Base-by-base conservation (phyloP, 1,284 basidiomycete genomes). In the Moesziomyces sp. region DNA sequence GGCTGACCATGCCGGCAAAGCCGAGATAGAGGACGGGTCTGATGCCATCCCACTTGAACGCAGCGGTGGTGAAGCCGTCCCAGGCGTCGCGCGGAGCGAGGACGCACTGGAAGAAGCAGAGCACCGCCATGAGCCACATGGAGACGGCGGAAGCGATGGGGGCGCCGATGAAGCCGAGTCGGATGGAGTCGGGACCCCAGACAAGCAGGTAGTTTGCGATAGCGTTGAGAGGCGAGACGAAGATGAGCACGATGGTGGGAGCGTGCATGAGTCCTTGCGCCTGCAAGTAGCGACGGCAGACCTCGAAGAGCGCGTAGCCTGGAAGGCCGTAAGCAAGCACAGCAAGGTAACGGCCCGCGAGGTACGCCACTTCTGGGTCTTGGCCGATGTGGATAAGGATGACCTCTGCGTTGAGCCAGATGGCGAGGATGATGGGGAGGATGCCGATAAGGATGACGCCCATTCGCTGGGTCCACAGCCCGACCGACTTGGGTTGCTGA, bases 111-210 rank as follows among this genome's bases (percentile, higher is more conserved):
- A 78, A 44, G 46, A 75, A 63, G 60, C 63, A 66, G 16, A 84
- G 84, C 45, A 11, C 90, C 21, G 78, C 89, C 61, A 94, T 91
- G 34, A 96, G 86, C 85, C 94, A 96, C 86, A 93, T 93, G 3
- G 92, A 92, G 63, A 96, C 88, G 0, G 92, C 91, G 0, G 93
- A 93, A 0, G 95, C 92, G 40, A 97, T 87, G 0, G 96, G 95
- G 2, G 95, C 95, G 10, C 96, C 96, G 62, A 94, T 90, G 85
- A 94, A 99, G 9, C 96, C 96, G 1, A 98, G 86, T 18, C 92
- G 67, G 38, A 81, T 64, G 7, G 58, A 60, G 13, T 82, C 77
- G 7, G 85, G 85, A 1, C 85, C 85, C 81, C 82, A 85, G 13
- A 86, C 93, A 14, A 99, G 88, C 1, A 93, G 79, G 80, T 90